Percentiles rank a stretch among this genome's conserved stretches.
phyloP scores from a whole-genome alignment of 495 filamentous ascomycete genomes.

The Trichoderma asperelloides region DNA sequence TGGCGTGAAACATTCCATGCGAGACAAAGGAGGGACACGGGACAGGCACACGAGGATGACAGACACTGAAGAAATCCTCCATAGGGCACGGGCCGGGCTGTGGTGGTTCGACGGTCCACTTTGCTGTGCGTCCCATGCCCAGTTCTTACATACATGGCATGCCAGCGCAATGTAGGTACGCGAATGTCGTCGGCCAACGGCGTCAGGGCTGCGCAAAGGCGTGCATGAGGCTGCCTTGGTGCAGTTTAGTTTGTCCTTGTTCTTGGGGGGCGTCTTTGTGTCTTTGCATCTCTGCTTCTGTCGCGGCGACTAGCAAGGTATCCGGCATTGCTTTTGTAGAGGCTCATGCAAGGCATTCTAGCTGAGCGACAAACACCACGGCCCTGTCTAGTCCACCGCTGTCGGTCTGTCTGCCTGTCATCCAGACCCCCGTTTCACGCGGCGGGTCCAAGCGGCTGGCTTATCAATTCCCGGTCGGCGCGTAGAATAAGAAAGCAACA shows the following conservation, averaged over 20 bases:
- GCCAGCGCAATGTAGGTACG: not conserved
- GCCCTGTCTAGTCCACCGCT: no score
- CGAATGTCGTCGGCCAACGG: no score
- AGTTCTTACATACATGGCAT: not conserved
- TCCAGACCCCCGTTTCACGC: not conserved
- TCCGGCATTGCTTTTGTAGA: no score
- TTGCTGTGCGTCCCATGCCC: not conserved
- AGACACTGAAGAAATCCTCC: not conserved
- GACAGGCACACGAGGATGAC: not conserved
- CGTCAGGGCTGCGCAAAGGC: no score
- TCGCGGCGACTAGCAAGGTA: no score
- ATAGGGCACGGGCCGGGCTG: not conserved
- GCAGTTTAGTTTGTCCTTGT: no score
- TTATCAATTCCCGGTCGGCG: not conserved
- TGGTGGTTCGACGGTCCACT: not conserved
- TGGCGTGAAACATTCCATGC: constrained; percentile 3
- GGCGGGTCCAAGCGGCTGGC: not conserved
- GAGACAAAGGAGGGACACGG: constrained; percentile 2
- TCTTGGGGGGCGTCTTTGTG: no score
- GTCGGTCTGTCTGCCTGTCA: not conserved
- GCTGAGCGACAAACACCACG: no score
- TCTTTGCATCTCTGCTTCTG: no score
- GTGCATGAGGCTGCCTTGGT: no score
- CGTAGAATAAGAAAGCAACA: not conserved
- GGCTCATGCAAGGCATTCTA: no score